phyloP scores from a whole-genome alignment of 2,329 filamentous ascomycete genomes.

The Colletotrichum tropicicola region DNA sequence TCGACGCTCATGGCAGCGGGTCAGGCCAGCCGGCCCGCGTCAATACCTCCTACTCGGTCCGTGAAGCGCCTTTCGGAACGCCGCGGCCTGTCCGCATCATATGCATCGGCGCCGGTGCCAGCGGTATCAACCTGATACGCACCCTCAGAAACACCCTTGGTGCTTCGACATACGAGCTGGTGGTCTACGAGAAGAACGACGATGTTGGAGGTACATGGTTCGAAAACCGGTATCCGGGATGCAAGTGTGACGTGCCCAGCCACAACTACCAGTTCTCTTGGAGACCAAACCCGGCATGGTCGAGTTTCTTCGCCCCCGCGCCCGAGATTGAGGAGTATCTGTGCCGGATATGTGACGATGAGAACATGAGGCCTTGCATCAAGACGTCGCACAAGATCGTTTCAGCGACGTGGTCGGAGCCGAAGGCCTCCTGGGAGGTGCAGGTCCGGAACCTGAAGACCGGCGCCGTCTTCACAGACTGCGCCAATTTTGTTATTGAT shows the following conservation, averaged over 20 bases:
- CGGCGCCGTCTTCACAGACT: slow-evolving; percentile 50
- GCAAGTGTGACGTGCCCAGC: slow-evolving; percentile 63
- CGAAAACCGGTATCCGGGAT: slow-evolving; percentile 67
- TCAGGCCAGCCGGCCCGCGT: slow-evolving; percentile 9
- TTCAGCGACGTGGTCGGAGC: slow-evolving; percentile 55
- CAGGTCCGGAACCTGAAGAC: slow-evolving; percentile 48
- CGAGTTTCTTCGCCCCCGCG: slow-evolving; percentile 63
- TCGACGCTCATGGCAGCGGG: slow-evolving; percentile 21
- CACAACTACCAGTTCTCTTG: slow-evolving; percentile 72
- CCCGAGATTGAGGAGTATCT: slow-evolving; percentile 66
- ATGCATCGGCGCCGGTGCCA: slow-evolving; percentile 30
- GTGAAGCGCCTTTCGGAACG: slow-evolving; percentile 26
- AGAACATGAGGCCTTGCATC: slow-evolving; percentile 53
- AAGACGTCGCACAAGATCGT: slow-evolving; percentile 52
- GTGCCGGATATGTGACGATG: slow-evolving; percentile 55
- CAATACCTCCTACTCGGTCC: slow-evolving; percentile 19
- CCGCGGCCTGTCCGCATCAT: slow-evolving; percentile 28
- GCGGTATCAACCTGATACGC: slow-evolving; percentile 41
- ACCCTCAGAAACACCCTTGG: slow-evolving; percentile 52
- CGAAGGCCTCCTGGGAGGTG: slow-evolving; percentile 51
- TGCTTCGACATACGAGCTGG: slow-evolving; percentile 49
- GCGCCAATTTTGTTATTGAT: slow-evolving; percentile 58
- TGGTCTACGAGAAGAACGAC: slow-evolving; percentile 65
- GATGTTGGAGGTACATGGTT: slow-evolving; percentile 67
- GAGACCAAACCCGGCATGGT: slow-evolving; percentile 67